phyloP scores from a whole-genome alignment of 441 rosid genomes.

The Eugenia klotzschiana region DNA sequence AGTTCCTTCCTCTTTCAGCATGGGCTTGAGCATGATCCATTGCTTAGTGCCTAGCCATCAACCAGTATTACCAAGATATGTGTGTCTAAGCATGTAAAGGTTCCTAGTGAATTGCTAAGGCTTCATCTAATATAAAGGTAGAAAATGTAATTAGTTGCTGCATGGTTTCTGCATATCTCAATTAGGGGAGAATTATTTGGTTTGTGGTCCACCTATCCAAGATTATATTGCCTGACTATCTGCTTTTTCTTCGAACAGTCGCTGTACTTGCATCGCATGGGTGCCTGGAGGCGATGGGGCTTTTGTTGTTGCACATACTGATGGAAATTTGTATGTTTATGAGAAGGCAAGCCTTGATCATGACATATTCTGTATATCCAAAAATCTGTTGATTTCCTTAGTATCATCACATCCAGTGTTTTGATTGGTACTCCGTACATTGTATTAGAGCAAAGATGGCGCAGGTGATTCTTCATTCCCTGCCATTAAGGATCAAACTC shows the following conservation, averaged over 20 bases:
- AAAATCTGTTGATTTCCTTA: constrained; percentile 1
- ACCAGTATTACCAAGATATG: background rate
- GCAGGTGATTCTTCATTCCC: constrained; percentile 88
- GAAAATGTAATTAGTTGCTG: background rate
- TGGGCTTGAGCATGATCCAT: background rate
- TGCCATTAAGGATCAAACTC: constrained; percentile 72
- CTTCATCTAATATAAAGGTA: background rate
- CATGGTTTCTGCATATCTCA: background rate
- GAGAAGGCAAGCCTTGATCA: constrained; percentile 67
- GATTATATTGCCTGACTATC: background rate
- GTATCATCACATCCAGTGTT: background rate
- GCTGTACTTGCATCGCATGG: constrained; percentile 82
- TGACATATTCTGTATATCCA: background rate
- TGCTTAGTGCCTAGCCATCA: background rate
- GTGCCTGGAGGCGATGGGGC: constrained; percentile 93
- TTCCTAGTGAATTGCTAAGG: background rate
- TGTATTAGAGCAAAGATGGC: constrained; percentile 55
- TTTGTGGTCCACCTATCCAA: background rate
- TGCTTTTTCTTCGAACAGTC: constrained; percentile 26
- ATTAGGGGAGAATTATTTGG: background rate
- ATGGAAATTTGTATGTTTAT: constrained; percentile 84
- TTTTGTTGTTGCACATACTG: constrained; percentile 87
- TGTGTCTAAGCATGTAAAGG: background rate
- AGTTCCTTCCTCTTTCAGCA: background rate
- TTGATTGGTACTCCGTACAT: background rate